Conservation (phyloP, 202 grass and related monocot genomes). For the Schoenoplectus tabernaemontani region DNA sequence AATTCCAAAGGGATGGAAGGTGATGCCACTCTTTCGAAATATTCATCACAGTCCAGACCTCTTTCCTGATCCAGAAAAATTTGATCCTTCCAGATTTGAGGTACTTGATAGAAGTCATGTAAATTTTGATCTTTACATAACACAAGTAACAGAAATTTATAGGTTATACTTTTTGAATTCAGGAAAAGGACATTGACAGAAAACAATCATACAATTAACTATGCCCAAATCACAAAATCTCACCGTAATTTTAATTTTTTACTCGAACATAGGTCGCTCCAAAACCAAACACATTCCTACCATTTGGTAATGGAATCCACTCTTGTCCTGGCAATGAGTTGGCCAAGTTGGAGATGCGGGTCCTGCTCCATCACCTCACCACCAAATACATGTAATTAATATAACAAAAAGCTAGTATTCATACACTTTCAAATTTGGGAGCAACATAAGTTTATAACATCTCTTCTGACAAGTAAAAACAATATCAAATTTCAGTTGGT, state of each 20-base stretch:
- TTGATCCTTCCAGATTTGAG: slow-evolving; percentile 49
- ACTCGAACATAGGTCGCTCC: slow-evolving; percentile 22
- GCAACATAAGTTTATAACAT: background rate
- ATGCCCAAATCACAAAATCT: background rate
- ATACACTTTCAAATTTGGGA: background rate
- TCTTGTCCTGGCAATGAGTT: slow-evolving; percentile 47
- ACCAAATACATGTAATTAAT: slow-evolving; percentile 35
- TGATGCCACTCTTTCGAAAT: slow-evolving; percentile 42
- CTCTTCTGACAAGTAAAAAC: background rate
- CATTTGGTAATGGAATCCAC: slow-evolving; percentile 37
- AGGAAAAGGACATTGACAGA: background rate
- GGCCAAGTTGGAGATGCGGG: slow-evolving; percentile 41
- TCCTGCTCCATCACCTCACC: slow-evolving; percentile 43
- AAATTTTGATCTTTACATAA: no score
- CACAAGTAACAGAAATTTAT: no score
- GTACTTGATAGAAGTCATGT: background rate
- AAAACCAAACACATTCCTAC: slow-evolving; percentile 42
- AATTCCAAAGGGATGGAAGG: slow-evolving; percentile 52
- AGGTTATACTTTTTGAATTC: background rate
- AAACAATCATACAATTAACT: background rate
- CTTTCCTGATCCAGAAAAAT: slow-evolving; percentile 32
- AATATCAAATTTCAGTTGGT: slow-evolving; percentile 26
- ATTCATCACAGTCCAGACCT: slow-evolving; percentile 41
- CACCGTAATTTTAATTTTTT: background rate
- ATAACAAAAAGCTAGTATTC: background rate